These are phyloP conservation scores for Zostera marina DNA, from an alignment of 116 monocot genomes.

Conservation along the genomic window DNA sequence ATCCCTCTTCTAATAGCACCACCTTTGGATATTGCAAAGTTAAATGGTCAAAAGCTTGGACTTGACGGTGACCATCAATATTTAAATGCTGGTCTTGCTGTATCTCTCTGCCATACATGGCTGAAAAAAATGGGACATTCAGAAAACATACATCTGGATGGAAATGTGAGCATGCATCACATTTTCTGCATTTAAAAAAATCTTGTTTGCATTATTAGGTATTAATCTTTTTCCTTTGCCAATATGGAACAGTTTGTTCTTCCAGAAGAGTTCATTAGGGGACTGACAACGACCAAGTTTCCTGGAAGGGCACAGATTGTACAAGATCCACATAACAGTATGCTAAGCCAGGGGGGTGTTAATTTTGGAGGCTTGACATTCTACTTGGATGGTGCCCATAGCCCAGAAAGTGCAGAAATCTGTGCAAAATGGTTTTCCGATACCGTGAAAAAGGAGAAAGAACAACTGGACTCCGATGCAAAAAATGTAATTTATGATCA, in stretches of 20 bases:
- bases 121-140: slow-evolving; percentile 44
- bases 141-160: slow-evolving; percentile 13
- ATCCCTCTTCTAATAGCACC: slow-evolving; percentile 47
- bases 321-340: slow-evolving; percentile 21
- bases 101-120: slow-evolving; percentile 52
- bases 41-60: slow-evolving; percentile 62
- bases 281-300: slow-evolving; percentile 38
- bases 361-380: slow-evolving; percentile 31
- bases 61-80: slow-evolving; percentile 86
- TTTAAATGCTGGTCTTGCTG: slow-evolving; percentile 79
- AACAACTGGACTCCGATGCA: slow-evolving; percentile 3
- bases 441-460: slow-evolving; percentile 24
- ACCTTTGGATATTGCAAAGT: slow-evolving; percentile 33
- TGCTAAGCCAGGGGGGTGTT: slow-evolving; percentile 5
- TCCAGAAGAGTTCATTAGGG: slow-evolving; percentile 56
- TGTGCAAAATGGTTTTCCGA: slow-evolving; percentile 93
- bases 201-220: slow-evolving; percentile 1
- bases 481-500: slow-evolving; percentile 15
- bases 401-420: slow-evolving; percentile 84
- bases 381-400: slow-evolving; percentile 94
- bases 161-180: slow-evolving; percentile 21
- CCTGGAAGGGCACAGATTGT: slow-evolving; percentile 82
- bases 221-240: background rate
- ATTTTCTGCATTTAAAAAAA: background rate
- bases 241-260: slow-evolving; percentile 25